phyloP scores from a whole-genome alignment of 2,329 filamentous ascomycete species.

The Colletotrichum simmondsii region DNA sequence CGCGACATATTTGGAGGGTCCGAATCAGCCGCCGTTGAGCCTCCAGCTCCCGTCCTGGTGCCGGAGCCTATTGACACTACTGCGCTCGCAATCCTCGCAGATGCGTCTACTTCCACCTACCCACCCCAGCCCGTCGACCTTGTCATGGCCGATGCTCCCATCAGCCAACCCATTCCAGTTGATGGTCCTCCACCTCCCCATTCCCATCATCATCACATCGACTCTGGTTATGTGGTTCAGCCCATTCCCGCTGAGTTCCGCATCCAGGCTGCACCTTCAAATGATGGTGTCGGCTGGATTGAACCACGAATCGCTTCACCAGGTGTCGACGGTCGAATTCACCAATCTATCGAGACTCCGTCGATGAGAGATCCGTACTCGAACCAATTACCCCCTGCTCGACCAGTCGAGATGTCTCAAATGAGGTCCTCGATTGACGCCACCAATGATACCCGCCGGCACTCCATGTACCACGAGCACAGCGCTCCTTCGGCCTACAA shows the following conservation, averaged over 20 bases:
- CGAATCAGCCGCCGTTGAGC: constrained; percentile 37
- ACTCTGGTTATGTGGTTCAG: constrained; percentile 20
- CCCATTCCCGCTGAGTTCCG: constrained; percentile 11
- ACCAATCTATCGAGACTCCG: constrained; percentile 16
- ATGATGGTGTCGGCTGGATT: constrained; percentile 11
- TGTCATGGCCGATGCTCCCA: constrained; percentile 13
- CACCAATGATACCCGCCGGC: constrained; percentile 26
- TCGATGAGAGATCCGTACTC: constrained; percentile 6
- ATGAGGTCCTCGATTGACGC: constrained; percentile 28
- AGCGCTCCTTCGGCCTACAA: constrained; percentile 18
- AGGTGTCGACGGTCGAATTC: constrained; percentile 12
- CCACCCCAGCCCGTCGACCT: constrained; percentile 14
- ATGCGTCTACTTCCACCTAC: constrained; percentile 9
- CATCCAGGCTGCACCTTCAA: constrained; percentile 10
- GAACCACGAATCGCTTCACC: constrained; percentile 28
- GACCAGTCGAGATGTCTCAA: constrained; percentile 31
- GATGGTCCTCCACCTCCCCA: constrained; percentile 8
- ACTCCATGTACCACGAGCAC: constrained; percentile 30
- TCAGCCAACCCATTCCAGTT: not conserved
- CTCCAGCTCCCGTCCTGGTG: constrained; percentile 19
- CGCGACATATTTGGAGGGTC: constrained; percentile 50
- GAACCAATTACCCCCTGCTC: constrained; percentile 29
- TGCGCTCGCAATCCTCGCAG: constrained; percentile 24
- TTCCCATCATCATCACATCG: constrained; percentile 14
- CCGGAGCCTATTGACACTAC: constrained; percentile 19